Evolutionary conservation across 2,329 filamentous ascomycete genomes (phyloP), one percentile per base, ranked within the genome.

Genomic region (Pseudogymnoascus sp.): DNA sequence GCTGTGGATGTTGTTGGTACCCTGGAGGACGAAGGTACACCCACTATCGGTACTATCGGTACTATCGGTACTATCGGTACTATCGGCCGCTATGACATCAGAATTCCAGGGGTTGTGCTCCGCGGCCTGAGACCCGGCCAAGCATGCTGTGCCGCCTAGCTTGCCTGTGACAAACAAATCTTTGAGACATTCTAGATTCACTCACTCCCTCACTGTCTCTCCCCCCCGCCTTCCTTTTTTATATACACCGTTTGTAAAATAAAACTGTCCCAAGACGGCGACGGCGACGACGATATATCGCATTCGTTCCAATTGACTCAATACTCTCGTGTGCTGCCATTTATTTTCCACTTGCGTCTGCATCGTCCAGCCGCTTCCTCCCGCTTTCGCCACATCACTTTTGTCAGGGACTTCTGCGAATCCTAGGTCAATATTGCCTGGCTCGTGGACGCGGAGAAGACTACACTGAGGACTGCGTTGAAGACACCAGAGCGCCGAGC

Each of bases 131-230:
- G 44, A 50, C 46, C 46, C 19, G 17, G 17, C 26, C 26, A 53
- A 53, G 31, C 46, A 53, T 31, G 23, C 46, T 53, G 13, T 31
- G 7, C 3, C 37, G 7, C 3, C 37, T n/a, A 31, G 46, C 23
- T 17, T 29, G 5, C 26, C 6, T 17, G 46, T 53, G 46, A 53
- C 46, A 53, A 53, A 11, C 46, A 53, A 23, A 31, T 9, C 17
- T 26, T 31, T 53, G 46, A 53, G 46, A 53, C 23, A 53, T 53
- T 53, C 46, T 53, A 29, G 46, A 53, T 46, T 46, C 46, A 53
- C 26, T 11, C 46, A 6, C 4, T 44, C 26, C 26, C 26, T 26
- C 23, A 26, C 23, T 26, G 40, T 42, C 40, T 42, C 40, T 21
- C 3, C 6, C 13, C 42, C 13, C 13, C 7, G 23, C 26, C n/a